Evolutionary conservation across 257 asterid species (phyloP), one percentile per base, ranked within the genome.

Genomic region (Misopates orontium): DNA sequence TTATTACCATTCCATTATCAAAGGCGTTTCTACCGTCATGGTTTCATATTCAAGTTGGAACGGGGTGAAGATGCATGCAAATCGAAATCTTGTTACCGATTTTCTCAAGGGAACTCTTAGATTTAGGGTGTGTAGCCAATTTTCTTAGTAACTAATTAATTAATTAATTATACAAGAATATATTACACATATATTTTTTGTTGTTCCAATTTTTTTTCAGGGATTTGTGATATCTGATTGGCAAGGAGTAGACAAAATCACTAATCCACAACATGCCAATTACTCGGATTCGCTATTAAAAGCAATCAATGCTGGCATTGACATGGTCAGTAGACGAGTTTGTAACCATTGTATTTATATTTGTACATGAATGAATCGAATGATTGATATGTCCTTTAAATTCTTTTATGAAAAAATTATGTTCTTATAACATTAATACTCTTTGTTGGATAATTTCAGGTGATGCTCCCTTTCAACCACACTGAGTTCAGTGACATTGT

Each of bases 1-100:
- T 0, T 74, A 68, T 39, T 56, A 56, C 24, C 44, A 69, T 8
- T 60, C 75, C 8, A 64, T 74, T 1, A 69, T 36, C 48, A 74
- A 69, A 57, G 75, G 75, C 32, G 75, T 74, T 0, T 56, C 75
- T 0, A 74, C 75, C 1, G 8, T 74, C 4, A 68, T 69, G 75
- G 67, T 69, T 21, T 74, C 79, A 13, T 74, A 74, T 23, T 74
- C 79, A 5, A 74, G 79, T 40, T 74, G 72, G 79, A 74, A 74
- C 17, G 79, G 79, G 5, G n/a, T 17, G 11, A 71, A 73, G 19
- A 73, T 73, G 75, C 75, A 68, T 10, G 47, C 63, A 4, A 69
- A 68, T 55, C 52, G 17, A 6, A 19, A 62, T 24, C 74, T 68
- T 4, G 49, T 74, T 20, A 68, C 74, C 15, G 36, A 56, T 23